Base-by-base conservation (phyloP, 176 grass and related monocot species). In the Oryza coarctata region DNA sequence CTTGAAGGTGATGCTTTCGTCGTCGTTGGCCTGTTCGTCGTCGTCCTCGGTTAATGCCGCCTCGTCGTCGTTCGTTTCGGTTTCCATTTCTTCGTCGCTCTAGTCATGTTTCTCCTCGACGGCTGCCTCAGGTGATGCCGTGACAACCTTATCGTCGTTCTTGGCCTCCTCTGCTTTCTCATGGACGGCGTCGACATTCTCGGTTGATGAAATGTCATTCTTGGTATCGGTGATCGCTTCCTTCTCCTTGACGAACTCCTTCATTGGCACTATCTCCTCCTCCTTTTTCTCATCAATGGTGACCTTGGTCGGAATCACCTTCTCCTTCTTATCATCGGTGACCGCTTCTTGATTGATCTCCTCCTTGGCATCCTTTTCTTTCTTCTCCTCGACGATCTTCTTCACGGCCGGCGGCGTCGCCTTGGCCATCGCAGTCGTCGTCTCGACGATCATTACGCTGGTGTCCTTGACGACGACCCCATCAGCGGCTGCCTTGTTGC, bases 161-260 rank as follows among this genome's bases (percentile, higher is more conserved):
- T 70, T 76, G 63, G 15, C 65, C 14, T 76, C 39, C 28, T 88
- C 58, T 15, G n/a, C 3, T 78, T 71, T 73, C 30, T 55, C 55
- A 12, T 65, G 20, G 57, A 12, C 5, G 27, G 63, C 44, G n/a
- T n/a, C n/a, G 76, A 39, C 26, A 9, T 31, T 75, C 63, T n/a
- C 28, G 11, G 35, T 62, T 9, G 47, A 68, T 74, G 62, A 11
- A 12, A 8, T n/a, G 7, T 38, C 25, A 1, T 61, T 52, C 10
- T 65, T 64, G 71, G 30, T 52, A 76, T 65, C 43, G 0, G 32
- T 13, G 15, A 80, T 43, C 8, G 31, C 26, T 6, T 64, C 15
- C 47, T 81, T 89, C 32, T 81, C 55, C 4, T 75, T 85, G 22
- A 52, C 27, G 28, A 55, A n/a, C 7, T 91, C 80, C 25, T 88